phyloP scores from a whole-genome alignment of 1,284 basidiomycete genomes.

The Vanrija sp. region DNA sequence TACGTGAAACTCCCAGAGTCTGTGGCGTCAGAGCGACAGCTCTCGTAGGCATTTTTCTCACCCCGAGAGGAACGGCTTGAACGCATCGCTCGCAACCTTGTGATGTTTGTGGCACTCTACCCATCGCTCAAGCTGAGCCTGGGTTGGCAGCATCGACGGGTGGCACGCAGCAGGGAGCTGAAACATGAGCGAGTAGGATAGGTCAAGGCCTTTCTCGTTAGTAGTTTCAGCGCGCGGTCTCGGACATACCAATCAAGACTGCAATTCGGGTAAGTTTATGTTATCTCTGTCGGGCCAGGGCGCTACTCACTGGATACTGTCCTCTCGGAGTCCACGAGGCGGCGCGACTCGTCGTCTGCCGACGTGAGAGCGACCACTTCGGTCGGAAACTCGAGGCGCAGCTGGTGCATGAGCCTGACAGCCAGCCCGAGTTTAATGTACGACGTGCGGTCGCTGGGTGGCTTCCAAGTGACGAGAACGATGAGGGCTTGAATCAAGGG shows the following conservation, averaged over 20 bases:
- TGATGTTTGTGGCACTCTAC: conserved; percentile 7
- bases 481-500: conserved; percentile 17
- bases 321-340: conserved; percentile 2
- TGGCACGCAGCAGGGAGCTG: conserved; percentile 1
- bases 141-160: neutral
- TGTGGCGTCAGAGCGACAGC: neutral
- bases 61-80: conserved; percentile 7
- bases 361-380: neutral
- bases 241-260: neutral
- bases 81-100: conserved; percentile 5
- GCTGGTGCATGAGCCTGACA: conserved; percentile 21
- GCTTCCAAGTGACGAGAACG: conserved; percentile 15
- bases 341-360: conserved; percentile 10
- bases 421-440: conserved; percentile 28
- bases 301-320: conserved; percentile 8
- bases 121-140: conserved; percentile 6
- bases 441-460: conserved; percentile 12
- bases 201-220: conserved; percentile 9
- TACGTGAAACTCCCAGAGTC: conserved; percentile 11
- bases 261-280: neutral
- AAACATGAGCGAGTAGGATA: conserved; percentile 2
- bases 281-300: no score
- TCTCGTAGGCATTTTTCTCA: neutral
- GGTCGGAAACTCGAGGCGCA: conserved; percentile 5
- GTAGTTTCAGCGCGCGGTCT: neutral